Percentiles rank a stretch among this genome's conserved stretches.
Conservation (phyloP, 441 rosid genomes). For the Eutrema salsugineum region DNA sequence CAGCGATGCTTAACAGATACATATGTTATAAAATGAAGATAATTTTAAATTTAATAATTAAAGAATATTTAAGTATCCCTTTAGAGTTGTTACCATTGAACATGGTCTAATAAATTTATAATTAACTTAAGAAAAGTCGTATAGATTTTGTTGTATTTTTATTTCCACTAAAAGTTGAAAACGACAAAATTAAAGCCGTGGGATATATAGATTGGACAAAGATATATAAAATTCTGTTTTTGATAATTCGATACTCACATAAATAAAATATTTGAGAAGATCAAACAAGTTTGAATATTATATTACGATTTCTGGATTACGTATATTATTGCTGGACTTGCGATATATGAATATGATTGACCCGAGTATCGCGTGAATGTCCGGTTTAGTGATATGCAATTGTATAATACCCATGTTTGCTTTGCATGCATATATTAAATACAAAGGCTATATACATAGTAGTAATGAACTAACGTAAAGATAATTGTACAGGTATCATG, state of each 20-base stretch:
- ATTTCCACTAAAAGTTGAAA: neutral
- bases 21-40: too few species aligned
- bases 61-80: too few species aligned
- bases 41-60: too few species aligned
- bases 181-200: conserved; percentile 18
- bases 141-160: neutral
- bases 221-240: neutral
- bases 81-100: too few species aligned
- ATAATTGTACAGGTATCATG: conserved; percentile 54
- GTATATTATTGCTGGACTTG: neutral
- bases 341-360: neutral
- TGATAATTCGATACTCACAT: neutral
- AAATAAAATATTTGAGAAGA: neutral
- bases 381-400: neutral
- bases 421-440: neutral
- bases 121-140: neutral
- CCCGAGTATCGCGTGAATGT: neutral
- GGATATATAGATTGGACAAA: neutral
- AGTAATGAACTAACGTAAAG: too few species aligned
- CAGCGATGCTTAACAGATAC: too few species aligned
- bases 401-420: neutral
- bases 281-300: neutral
- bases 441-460: too few species aligned
- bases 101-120: too few species aligned
- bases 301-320: neutral